A percentile compares a stretch with the other conserved stretches of the same genome.
Conservation (phyloP, 805 yeast genomes). For the Suhomyces sp. region DNA sequence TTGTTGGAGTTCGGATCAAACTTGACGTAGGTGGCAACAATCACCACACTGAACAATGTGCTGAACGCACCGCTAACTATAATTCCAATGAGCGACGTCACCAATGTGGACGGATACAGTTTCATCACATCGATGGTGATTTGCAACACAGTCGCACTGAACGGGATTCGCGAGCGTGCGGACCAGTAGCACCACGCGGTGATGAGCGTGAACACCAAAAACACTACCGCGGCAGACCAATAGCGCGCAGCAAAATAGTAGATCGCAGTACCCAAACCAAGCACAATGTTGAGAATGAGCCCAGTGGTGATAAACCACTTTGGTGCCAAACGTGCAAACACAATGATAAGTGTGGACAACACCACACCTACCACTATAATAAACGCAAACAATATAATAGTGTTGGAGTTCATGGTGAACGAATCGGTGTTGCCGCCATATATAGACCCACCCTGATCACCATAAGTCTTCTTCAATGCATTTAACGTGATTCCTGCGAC, state of each 20-base stretch:
- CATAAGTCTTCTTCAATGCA: slow-evolving; percentile 56
- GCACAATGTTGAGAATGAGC: slow-evolving; percentile 59
- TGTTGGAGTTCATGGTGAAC: slow-evolving; percentile 73
- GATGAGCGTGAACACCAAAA: slow-evolving; percentile 59
- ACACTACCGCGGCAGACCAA: slow-evolving; percentile 79
- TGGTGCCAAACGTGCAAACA: slow-evolving; percentile 64
- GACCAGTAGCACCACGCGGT: slow-evolving; percentile 73
- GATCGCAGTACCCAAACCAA: slow-evolving; percentile 75
- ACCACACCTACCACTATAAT: slow-evolving; percentile 58
- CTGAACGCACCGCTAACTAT: slow-evolving; percentile 60
- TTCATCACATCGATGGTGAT: slow-evolving; percentile 77
- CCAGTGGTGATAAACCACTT: slow-evolving; percentile 65
- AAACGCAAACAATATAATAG: slow-evolving; percentile 67
- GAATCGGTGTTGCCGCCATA: slow-evolving; percentile 45
- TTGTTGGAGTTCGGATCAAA: slow-evolving; percentile 57
- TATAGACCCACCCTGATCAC: slow-evolving; percentile 60
- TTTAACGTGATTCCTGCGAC: slow-evolving; percentile 67
- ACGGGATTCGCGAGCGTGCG: slow-evolving; percentile 67
- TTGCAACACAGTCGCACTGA: slow-evolving; percentile 65
- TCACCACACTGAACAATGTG: slow-evolving; percentile 59
- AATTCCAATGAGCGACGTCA: slow-evolving; percentile 60
- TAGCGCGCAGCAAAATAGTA: slow-evolving; percentile 65
- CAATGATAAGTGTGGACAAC: slow-evolving; percentile 53
- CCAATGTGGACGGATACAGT: slow-evolving; percentile 64
- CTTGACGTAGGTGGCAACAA: slow-evolving; percentile 76